A percentile compares a stretch with the other conserved stretches of the same genome.
Evolutionary conservation across 139 green algal species (phyloP).

Genomic region (Haematococcus sp.): DNA sequence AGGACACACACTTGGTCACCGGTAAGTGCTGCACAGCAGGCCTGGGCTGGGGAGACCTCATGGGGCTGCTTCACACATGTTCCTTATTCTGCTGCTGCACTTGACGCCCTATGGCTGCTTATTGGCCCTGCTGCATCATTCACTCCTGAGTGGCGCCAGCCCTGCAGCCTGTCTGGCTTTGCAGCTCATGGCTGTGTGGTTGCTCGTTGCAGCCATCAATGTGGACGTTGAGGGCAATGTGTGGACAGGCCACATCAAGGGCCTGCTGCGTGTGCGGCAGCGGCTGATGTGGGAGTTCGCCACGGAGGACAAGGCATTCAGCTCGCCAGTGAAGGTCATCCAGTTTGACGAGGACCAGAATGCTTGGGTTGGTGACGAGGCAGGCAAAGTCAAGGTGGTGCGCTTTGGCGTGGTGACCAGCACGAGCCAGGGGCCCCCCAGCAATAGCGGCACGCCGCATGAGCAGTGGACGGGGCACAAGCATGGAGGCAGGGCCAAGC

Average conservation of each 20-base stretch:
- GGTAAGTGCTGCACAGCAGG: no score
- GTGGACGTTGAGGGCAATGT: slow-evolving; percentile 38
- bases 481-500: not conserved
- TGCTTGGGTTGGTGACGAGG: slow-evolving; percentile 42
- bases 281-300: slow-evolving; percentile 24
- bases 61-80: no score
- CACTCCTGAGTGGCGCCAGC: no score
- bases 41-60: no score
- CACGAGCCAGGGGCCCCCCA: no score
- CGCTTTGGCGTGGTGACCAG: no score
- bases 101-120: no score
- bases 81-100: no score
- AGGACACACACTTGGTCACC: slow-evolving; percentile 22
- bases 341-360: slow-evolving; percentile 30
- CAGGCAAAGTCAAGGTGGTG: slow-evolving; percentile 27
- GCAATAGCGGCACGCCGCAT: not conserved
- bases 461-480: not conserved
- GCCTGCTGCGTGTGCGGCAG: slow-evolving; percentile 30
- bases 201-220: slow-evolving; percentile 8
- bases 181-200: no score
- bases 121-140: no score
- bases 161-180: no score
- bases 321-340: slow-evolving; percentile 21
- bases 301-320: slow-evolving; percentile 32
- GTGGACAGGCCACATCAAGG: slow-evolving; percentile 46